Evolutionary conservation across 192 early-diverging fungal species (phyloP).

Genomic region (Funneliformis mosseae): DNA sequence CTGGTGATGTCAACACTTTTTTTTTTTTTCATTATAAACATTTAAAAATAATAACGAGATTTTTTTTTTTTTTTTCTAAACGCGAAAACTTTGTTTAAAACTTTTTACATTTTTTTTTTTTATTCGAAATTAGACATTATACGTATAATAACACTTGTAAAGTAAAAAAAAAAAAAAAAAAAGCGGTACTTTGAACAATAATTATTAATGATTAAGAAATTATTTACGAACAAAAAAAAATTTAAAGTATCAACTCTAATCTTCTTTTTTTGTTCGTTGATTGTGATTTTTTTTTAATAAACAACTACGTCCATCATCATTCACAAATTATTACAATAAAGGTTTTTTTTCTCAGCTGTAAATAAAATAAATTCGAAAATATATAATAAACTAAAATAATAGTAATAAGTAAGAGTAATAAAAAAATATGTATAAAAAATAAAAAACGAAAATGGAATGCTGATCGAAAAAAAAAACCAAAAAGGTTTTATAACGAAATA

Average conservation of each 20-base stretch:
- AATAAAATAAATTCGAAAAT: background rate
- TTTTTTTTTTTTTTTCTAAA: no score
- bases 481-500: background rate
- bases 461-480: background rate
- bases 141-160: no score
- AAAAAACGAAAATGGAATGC: background rate
- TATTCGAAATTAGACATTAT: no score
- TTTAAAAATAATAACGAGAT: no score
- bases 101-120: no score
- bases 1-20: no score
- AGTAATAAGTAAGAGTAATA: background rate
- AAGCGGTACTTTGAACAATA: no score
- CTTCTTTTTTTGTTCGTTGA: background rate
- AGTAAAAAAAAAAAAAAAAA: background rate
- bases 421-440: background rate
- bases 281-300: background rate
- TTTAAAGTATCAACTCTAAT: no score
- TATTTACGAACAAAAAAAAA: no score
- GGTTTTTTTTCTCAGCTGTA: background rate
- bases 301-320: constrained; percentile 20
- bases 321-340: constrained; percentile 23
- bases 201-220: background rate
- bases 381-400: background rate
- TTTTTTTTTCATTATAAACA: no score
- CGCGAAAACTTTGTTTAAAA: no score